A percentile compares a stretch with the other conserved stretches of the same genome.
Conservation (phyloP, 192 early-diverging fungal species). For the Umbelopsis sp. region DNA sequence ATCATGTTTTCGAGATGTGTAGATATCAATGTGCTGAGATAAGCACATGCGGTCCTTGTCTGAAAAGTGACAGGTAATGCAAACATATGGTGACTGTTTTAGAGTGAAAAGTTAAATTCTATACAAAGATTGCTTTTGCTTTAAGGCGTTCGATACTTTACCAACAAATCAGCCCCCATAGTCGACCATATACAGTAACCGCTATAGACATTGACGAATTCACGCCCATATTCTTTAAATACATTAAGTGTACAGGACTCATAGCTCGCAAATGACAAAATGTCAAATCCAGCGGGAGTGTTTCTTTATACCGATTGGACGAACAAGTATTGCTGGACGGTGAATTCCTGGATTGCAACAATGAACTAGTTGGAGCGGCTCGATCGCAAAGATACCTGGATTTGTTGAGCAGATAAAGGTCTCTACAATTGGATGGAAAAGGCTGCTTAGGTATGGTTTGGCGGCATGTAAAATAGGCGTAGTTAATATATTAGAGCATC, state of each 20-base stretch:
- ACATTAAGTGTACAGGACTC: constrained; percentile 16
- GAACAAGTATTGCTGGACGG: not conserved
- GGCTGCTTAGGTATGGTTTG: too few species aligned
- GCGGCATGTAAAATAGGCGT: too few species aligned
- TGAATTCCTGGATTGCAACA: constrained; percentile 10
- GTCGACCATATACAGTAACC: constrained; percentile 2
- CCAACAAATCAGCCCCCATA: constrained; percentile 15
- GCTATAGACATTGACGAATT: constrained; percentile 5
- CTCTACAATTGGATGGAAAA: not conserved
- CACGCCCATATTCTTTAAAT: constrained; percentile 9
- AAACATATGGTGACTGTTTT: constrained; percentile 4
- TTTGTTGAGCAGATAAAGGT: constrained; percentile 7
- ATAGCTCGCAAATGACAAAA: constrained; percentile 21
- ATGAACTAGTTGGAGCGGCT: not conserved
- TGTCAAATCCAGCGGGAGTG: constrained; percentile 2
- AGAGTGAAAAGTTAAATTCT: not conserved
- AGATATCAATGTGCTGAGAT: constrained; percentile 7
- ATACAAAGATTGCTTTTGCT: not conserved
- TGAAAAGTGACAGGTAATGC: constrained; percentile 15
- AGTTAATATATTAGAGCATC: too few species aligned
- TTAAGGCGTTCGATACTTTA: not conserved
- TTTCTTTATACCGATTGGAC: not conserved
- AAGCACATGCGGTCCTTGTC: constrained; percentile 3
- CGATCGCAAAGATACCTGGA: constrained; percentile 5
- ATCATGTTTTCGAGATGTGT: constrained; percentile 21